Conservation (phyloP, 2,329 filamentous ascomycete genomes). For the Venturia asperata region DNA sequence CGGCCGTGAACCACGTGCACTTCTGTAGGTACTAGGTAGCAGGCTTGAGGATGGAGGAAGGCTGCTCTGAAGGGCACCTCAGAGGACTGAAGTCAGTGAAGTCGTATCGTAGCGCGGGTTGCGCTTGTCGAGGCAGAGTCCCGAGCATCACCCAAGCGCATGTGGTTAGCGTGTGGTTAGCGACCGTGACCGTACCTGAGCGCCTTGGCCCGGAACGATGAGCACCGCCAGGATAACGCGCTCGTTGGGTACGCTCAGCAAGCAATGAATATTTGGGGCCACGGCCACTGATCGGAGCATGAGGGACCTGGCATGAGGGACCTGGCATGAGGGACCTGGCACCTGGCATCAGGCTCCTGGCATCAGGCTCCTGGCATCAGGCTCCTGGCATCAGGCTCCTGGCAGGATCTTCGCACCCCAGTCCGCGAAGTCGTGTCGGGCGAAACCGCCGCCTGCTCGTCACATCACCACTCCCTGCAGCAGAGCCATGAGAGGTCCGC, state of each 20-base stretch:
- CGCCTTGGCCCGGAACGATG: conserved; percentile 7
- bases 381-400: too few species aligned
- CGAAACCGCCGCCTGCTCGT: neutral
- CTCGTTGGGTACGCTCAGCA: conserved; percentile 8
- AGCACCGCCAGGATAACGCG: neutral
- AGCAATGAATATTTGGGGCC: neutral
- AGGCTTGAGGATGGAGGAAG: too few species aligned
- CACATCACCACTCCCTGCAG: conserved; percentile 14
- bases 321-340: too few species aligned
- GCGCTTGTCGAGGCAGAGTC: neutral
- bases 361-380: too few species aligned
- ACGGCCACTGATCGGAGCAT: conserved; percentile 8
- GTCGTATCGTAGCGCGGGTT: neutral
- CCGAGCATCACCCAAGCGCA: neutral
- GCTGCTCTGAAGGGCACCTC: neutral
- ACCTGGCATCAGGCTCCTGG: too few species aligned
- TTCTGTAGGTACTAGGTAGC: neutral
- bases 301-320: conserved; percentile 12
- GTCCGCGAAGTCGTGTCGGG: conserved; percentile 1
- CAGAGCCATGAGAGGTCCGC: conserved; percentile 3
- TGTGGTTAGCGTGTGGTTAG: neutral
- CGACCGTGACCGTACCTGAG: neutral
- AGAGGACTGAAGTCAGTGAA: too few species aligned
- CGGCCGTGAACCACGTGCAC: neutral
- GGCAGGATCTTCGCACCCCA: conserved; percentile 13